A percentile compares a stretch with the other conserved stretches of the same genome.
Evolutionary conservation across 148 eudicot species (phyloP).

Genomic region (Persicaria maculosa): DNA sequence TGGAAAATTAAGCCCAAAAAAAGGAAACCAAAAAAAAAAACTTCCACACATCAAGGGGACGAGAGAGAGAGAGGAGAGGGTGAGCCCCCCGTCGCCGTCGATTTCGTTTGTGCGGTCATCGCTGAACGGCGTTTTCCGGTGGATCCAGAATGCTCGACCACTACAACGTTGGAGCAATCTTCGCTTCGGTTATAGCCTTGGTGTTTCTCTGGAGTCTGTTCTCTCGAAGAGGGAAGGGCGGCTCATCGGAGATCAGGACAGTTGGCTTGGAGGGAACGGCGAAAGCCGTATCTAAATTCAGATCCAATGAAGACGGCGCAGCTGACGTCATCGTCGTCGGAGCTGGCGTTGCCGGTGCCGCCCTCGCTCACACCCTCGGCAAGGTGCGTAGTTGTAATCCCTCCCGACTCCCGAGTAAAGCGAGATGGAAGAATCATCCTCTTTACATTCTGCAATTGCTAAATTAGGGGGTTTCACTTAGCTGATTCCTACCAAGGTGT

Average conservation of each 20-base stretch:
- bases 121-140: not conserved
- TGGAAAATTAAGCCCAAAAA: not conserved
- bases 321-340: slow-evolving; percentile 69
- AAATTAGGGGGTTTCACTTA: not conserved
- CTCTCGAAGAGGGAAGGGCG: slow-evolving; percentile 16
- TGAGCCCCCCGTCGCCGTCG: slow-evolving; percentile 6
- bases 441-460: not conserved
- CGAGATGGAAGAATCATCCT: not conserved
- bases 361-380: slow-evolving; percentile 84
- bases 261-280: slow-evolving; percentile 3
- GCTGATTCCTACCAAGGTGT: not conserved
- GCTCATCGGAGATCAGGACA: slow-evolving; percentile 2
- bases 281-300: slow-evolving; percentile 19
- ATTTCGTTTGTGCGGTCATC: not conserved
- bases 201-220: slow-evolving; percentile 20
- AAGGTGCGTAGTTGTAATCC: slow-evolving; percentile 38
- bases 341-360: slow-evolving; percentile 92
- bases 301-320: slow-evolving; percentile 20
- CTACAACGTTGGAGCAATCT: slow-evolving; percentile 23
- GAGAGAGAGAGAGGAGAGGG: not conserved
- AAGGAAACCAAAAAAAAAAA: not conserved
- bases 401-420: not conserved
- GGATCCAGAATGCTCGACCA: slow-evolving; percentile 31
- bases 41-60: not conserved
- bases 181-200: slow-evolving; percentile 33